A percentile compares a stretch with the other conserved stretches of the same genome.
Conservation (phyloP, 495 filamentous ascomycete species). For the Penicillium bialowiezense region DNA sequence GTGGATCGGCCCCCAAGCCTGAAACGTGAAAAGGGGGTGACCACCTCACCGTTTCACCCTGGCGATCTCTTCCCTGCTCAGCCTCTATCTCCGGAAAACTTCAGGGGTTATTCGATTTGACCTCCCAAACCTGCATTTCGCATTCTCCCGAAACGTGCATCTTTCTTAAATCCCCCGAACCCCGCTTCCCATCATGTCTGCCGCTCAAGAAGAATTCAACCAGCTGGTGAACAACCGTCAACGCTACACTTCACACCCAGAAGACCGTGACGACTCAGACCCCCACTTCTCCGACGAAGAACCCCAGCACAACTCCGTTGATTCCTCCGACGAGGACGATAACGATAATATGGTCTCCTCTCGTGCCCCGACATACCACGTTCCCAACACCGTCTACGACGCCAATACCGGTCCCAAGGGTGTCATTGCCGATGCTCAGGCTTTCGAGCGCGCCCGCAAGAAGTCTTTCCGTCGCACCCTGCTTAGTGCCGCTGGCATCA, state of each 20-base stretch:
- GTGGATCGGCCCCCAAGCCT: conserved; percentile 7
- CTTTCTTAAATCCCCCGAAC: conserved; percentile 14
- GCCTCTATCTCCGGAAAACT: conserved; percentile 13
- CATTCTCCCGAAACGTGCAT: background rate
- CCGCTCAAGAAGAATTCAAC: conserved; percentile 86
- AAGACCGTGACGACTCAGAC: conserved; percentile 53
- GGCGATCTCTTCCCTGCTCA: conserved; percentile 30
- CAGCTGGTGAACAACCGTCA: conserved; percentile 59
- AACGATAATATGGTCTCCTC: conserved; percentile 42
- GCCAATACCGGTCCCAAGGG: conserved; percentile 96
- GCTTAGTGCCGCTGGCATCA: conserved; percentile 32
- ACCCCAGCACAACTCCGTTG: conserved; percentile 51
- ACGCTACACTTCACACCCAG: conserved; percentile 51
- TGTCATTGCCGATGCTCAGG: conserved; percentile 92
- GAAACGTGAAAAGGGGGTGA: conserved; percentile 22
- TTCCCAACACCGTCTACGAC: conserved; percentile 65
- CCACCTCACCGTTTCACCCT: conserved; percentile 14
- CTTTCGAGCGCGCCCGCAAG: conserved; percentile 80
- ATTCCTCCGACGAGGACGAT: conserved; percentile 52
- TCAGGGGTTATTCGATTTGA: conserved; percentile 12
- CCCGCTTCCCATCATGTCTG: conserved; percentile 52
- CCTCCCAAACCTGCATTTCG: background rate
- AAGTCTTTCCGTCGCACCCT: conserved; percentile 54
- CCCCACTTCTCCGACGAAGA: conserved; percentile 45
- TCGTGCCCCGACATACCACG: conserved; percentile 41